Base-by-base conservation (phyloP, 495 filamentous ascomycete species). In the Aspergillus haitiensis region DNA sequence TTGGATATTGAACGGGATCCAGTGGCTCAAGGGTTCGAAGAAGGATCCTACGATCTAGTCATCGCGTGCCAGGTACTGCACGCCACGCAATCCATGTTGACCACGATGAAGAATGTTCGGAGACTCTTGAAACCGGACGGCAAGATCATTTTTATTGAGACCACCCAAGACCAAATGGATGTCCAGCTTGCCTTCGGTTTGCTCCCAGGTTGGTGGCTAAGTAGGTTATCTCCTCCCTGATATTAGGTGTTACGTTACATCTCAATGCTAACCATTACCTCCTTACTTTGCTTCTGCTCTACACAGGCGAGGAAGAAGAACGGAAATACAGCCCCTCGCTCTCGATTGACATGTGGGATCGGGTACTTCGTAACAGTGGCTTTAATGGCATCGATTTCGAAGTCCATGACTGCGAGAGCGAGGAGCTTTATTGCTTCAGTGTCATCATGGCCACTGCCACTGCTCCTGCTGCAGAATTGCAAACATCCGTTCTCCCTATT, bases 201-300 rank as follows among this genome's bases (percentile, higher is more conserved):
- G n/a, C 46, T 48, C 6, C 46, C 46, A 6, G 46, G 46, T 6
- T 48, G 46, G 46, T 48, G 46, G 46, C 15, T 48, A 12, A 47
- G 21, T 27, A 27, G 1, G 21, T 27, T 27, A 27, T 27, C 21
- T 27, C 21, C 21, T 27, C 21, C 21, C 21, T 27, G 21, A 27
- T 3, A 27, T 27, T 27, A 27, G 21, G 3, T 27, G 21, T 27
- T 27, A 27, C 21, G 21, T 27, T 1, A 27, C 21, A 27, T 27
- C 21, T 3, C 3, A 27, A 27, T 27, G 21, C 21, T 27, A 27
- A 27, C 21, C 3, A 27, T 27, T 27, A 27, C 3, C 21, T 27
- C 21, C 21, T 27, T 27, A 27, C 3, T 27, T 27, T 27, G 21
- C 21, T 27, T 27, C 3, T 27, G 21, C 3, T 27, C 21, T 27